phyloP scores from a whole-genome alignment of 306 rosid species.

The Sechiopsis laciniata region DNA sequence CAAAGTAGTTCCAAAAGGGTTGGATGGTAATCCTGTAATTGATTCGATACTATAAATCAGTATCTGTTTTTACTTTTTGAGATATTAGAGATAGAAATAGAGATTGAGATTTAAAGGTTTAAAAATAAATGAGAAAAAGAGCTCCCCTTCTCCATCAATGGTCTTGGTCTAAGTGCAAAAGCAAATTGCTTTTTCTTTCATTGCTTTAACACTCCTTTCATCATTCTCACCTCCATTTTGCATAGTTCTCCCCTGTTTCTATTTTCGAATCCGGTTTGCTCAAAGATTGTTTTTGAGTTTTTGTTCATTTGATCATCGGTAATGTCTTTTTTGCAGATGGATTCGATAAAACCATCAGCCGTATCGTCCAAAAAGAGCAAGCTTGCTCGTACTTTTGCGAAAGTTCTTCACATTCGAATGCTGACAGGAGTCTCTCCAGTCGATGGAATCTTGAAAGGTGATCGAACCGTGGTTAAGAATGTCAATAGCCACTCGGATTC shows the following conservation, averaged over 20 bases:
- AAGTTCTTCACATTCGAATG: slow-evolving; percentile 66
- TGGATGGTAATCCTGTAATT: too few species aligned
- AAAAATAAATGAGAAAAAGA: slow-evolving; percentile 32
- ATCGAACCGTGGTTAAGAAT: slow-evolving; percentile 20
- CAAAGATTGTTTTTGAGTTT: neutral
- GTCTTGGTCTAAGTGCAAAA: slow-evolving; percentile 59
- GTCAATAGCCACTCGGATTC: slow-evolving; percentile 26
- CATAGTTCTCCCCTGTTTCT: slow-evolving; percentile 27
- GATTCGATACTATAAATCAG: too few species aligned
- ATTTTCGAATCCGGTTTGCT: slow-evolving; percentile 5
- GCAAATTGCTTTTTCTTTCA: slow-evolving; percentile 50
- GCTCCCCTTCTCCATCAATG: slow-evolving; percentile 38
- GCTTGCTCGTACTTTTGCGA: slow-evolving; percentile 57
- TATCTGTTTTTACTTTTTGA: slow-evolving; percentile 1
- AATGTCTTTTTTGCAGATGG: slow-evolving; percentile 52
- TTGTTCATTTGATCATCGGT: neutral
- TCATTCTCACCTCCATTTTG: slow-evolving; percentile 26
- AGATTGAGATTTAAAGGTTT: neutral
- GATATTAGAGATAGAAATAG: neutral
- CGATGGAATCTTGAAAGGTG: slow-evolving; percentile 35
- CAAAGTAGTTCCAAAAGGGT: too few species aligned
- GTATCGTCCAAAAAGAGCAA: slow-evolving; percentile 56
- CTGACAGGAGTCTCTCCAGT: slow-evolving; percentile 49
- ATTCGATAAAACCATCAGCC: slow-evolving; percentile 50
- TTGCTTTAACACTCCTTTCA: slow-evolving; percentile 34